A percentile compares a stretch with the other conserved stretches of the same genome.
These are phyloP conservation scores for Fusarium duplospermum DNA, from an alignment of 2,329 filamentous ascomycete species.

Conservation along the genomic window DNA sequence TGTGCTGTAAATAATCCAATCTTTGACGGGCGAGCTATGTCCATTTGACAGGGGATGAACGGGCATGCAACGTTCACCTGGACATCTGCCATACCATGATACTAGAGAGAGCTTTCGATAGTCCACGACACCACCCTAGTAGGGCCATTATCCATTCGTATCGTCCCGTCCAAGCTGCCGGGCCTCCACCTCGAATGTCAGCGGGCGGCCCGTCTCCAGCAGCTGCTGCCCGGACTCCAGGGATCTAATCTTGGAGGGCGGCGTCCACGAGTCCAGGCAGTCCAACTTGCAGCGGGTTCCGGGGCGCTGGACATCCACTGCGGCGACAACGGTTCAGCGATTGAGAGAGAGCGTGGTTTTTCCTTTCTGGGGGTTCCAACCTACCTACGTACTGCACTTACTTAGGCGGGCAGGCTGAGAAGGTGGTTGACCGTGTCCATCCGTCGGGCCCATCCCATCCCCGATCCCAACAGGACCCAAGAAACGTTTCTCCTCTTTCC, in stretches of 20 bases:
- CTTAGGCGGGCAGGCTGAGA: background rate
- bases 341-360: background rate
- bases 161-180: background rate
- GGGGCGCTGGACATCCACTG: conserved; percentile 25
- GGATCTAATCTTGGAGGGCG: conserved; percentile 4
- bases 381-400: background rate
- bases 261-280: conserved; percentile 16
- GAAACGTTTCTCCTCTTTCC: conserved; percentile 30
- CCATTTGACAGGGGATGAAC: conserved; percentile 1
- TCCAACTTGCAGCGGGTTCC: background rate
- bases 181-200: background rate
- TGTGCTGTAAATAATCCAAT: conserved; percentile 3
- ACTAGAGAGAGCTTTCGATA: conserved; percentile 1
- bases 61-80: background rate
- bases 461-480: conserved; percentile 24
- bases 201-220: conserved; percentile 9
- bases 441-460: conserved; percentile 22
- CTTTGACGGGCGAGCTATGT: background rate
- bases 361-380: background rate
- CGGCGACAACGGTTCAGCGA: background rate
- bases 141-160: conserved; percentile 1
- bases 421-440: conserved; percentile 9
- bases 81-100: background rate
- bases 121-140: background rate
- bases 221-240: background rate